phyloP scores from a whole-genome alignment of 1,284 basidiomycete species.

The Cutaneotrichosporon sp. region DNA sequence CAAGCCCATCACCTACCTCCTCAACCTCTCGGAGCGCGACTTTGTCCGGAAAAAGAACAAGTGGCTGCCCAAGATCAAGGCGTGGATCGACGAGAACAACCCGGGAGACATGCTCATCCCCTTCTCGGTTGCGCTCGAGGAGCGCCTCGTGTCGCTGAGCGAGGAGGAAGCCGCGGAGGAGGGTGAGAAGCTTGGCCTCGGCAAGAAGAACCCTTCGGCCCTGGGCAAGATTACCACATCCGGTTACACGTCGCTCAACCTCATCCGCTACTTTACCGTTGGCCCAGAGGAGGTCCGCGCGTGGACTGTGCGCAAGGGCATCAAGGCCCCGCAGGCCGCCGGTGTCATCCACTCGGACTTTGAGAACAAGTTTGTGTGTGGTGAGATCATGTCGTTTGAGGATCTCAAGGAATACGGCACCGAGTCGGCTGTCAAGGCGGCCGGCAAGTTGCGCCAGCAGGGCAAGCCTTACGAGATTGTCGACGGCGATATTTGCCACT shows the following conservation, averaged over 20 bases:
- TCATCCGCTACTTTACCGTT: constrained; percentile 96
- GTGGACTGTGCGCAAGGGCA: constrained; percentile 93
- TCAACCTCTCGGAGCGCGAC: constrained; percentile 95
- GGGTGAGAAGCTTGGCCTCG: constrained; percentile 60
- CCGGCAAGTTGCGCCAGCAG: constrained; percentile 92
- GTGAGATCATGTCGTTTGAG: constrained; percentile 92
- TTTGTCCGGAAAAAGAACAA: constrained; percentile 99
- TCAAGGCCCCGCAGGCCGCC: constrained; percentile 93
- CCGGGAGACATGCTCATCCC: constrained; percentile 94
- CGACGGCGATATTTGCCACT: constrained; percentile 56
- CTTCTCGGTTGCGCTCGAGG: constrained; percentile 94
- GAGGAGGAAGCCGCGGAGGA: constrained; percentile 70
- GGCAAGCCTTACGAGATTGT: constrained; percentile 74
- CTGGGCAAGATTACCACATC: constrained; percentile 90
- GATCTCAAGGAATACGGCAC: constrained; percentile 90
- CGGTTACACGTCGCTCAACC: constrained; percentile 81
- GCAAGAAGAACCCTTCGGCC: constrained; percentile 58
- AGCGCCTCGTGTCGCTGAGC: constrained; percentile 71
- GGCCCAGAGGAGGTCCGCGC: constrained; percentile 96
- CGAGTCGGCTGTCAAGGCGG: constrained; percentile 88
- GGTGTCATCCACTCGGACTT: constrained; percentile 80
- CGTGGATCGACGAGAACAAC: constrained; percentile 97
- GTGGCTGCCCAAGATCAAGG: constrained; percentile 98
- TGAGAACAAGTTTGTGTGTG: constrained; percentile 97
- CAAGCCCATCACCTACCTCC: constrained; percentile 96